A percentile compares a stretch with the other conserved stretches of the same genome.
These are phyloP conservation scores for Favolaschia claudopus DNA, from an alignment of 768 basidiomycete species.

Conservation along the genomic window DNA sequence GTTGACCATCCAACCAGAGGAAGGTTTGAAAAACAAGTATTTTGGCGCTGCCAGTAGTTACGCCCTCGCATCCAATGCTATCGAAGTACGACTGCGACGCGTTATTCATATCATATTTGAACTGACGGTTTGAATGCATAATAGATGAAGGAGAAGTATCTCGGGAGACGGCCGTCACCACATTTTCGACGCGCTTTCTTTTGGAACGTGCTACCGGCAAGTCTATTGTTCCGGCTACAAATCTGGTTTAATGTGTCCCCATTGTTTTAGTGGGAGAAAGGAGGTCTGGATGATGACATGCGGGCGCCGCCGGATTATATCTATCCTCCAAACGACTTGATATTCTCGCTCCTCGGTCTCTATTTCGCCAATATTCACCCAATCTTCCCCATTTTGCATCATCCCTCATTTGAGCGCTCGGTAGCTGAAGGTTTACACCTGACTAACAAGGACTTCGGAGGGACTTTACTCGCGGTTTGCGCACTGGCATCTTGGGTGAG, in stretches of 20 bases:
- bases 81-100: not conserved
- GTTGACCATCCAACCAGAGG: constrained; percentile 2
- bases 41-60: constrained; percentile 13
- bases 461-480: constrained; percentile 56
- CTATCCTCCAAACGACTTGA: constrained; percentile 47
- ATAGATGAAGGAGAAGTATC: constrained; percentile 8
- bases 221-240: not conserved
- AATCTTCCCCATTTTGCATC: constrained; percentile 57
- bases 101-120: not conserved
- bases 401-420: constrained; percentile 54
- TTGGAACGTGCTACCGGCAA: constrained; percentile 9
- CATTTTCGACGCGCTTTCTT: not conserved
- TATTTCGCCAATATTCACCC: constrained; percentile 54
- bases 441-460: constrained; percentile 46
- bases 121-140: not conserved
- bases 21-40: not conserved
- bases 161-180: not conserved
- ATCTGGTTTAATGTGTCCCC: not conserved
- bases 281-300: constrained; percentile 4
- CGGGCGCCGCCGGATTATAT: constrained; percentile 27
- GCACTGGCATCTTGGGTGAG: constrained; percentile 51
- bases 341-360: constrained; percentile 48
- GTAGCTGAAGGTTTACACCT: constrained; percentile 46
- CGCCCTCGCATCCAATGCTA: constrained; percentile 4
- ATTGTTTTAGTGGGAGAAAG: constrained; percentile 18